Conservation (phyloP, 2,329 filamentous ascomycete species). For the Trichoderma sp. region DNA sequence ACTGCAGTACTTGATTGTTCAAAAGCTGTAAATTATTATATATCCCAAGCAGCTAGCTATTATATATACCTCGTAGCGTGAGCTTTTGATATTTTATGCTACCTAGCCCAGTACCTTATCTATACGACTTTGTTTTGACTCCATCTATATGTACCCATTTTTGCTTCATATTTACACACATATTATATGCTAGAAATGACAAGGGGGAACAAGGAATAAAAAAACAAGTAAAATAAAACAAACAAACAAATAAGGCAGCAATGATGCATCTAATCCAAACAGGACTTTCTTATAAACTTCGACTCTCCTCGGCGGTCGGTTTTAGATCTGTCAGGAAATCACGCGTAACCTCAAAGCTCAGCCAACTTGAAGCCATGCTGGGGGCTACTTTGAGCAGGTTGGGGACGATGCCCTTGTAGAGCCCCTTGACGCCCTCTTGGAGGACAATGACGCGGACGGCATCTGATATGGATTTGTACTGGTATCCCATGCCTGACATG, state of each 20-base stretch:
- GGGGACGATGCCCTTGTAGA: conserved; percentile 95
- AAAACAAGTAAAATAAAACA: not conserved
- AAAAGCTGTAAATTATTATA: not conserved
- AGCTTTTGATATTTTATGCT: conserved; percentile 14
- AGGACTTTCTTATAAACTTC: conserved; percentile 1
- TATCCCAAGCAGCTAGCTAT: not conserved
- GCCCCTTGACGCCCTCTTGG: conserved; percentile 79
- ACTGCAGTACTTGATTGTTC: not conserved
- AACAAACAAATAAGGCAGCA: not conserved
- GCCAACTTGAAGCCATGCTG: conserved; percentile 98
- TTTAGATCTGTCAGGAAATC: conserved; percentile 75
- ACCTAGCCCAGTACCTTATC: not conserved
- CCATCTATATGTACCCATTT: conserved; percentile 16
- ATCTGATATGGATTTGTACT: conserved; percentile 85
- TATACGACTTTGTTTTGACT: not conserved
- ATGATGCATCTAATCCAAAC: not conserved
- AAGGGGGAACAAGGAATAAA: not conserved
- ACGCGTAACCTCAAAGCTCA: conserved; percentile 92
- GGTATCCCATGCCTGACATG: conserved; percentile 97
- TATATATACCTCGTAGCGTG: not conserved
- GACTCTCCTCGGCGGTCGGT: not conserved
- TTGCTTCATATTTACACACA: conserved; percentile 2
- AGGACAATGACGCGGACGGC: conserved; percentile 78
- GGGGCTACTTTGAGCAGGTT: conserved; percentile 97
- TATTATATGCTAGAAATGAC: conserved; percentile 1